These are phyloP conservation scores for Xylariaceae sp. DNA, from an alignment of 2,329 filamentous ascomycete species.

Conservation along the genomic window DNA sequence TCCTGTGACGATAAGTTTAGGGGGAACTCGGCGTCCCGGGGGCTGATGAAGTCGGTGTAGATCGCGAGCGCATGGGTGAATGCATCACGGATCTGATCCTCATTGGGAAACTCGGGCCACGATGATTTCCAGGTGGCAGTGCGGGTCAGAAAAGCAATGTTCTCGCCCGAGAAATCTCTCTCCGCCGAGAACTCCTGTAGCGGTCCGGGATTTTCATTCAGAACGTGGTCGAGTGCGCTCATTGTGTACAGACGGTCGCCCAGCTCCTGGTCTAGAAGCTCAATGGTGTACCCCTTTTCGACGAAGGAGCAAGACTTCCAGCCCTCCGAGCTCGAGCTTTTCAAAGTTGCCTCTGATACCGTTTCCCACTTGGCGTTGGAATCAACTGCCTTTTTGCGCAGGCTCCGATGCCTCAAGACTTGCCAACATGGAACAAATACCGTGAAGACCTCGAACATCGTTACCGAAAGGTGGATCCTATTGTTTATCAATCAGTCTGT, in stretches of 20 bases:
- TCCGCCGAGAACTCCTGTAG: constrained; percentile 67
- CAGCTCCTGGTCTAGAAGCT: constrained; percentile 28
- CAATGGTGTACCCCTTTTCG: constrained; percentile 39
- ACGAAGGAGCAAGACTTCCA: constrained; percentile 25
- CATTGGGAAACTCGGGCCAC: constrained; percentile 30
- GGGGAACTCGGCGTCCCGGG: constrained; percentile 64
- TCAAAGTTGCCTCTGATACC: constrained; percentile 27
- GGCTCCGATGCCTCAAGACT: constrained; percentile 31
- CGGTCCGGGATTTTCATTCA: constrained; percentile 60
- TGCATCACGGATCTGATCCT: constrained; percentile 45
- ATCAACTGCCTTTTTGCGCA: constrained; percentile 28
- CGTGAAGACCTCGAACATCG: constrained; percentile 58
- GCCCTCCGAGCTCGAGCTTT: constrained; percentile 18
- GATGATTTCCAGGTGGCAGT: constrained; percentile 59
- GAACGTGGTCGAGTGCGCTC: constrained; percentile 62
- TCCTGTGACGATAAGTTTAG: constrained; percentile 66
- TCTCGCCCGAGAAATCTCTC: constrained; percentile 71
- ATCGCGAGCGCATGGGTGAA: constrained; percentile 64
- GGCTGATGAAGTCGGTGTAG: constrained; percentile 63
- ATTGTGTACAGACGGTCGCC: constrained; percentile 53
- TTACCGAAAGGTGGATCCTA: constrained; percentile 53
- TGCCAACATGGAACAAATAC: constrained; percentile 52
- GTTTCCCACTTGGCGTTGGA: constrained; percentile 38
- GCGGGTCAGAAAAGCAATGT: constrained; percentile 66
- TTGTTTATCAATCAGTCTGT: not conserved